Conservation (phyloP, 2,329 filamentous ascomycete genomes). For the Pestalotiopsis sp. region DNA sequence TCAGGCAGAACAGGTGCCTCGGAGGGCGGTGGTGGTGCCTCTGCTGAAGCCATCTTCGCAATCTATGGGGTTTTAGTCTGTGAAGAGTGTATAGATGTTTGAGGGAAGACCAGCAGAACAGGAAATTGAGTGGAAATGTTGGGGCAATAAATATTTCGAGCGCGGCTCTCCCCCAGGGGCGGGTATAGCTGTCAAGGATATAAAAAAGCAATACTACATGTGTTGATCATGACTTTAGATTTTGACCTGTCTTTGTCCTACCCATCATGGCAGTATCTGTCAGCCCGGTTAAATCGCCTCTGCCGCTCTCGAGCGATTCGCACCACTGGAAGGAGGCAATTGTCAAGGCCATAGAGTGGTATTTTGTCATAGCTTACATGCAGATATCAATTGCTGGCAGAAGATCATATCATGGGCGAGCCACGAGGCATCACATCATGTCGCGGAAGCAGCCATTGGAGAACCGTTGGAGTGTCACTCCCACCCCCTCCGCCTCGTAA, state of each 20-base stretch:
- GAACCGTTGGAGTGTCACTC: background rate
- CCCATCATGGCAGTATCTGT: background rate
- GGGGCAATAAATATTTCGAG: background rate
- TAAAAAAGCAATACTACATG: background rate
- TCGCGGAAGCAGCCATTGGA: background rate
- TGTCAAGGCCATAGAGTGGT: background rate
- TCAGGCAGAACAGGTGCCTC: conserved; percentile 18
- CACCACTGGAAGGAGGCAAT: background rate
- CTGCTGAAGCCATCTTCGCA: background rate
- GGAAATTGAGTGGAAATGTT: background rate
- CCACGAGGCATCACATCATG: background rate
- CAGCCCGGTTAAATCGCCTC: background rate
- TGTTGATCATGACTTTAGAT: background rate
- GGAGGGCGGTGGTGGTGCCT: background rate
- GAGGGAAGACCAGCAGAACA: background rate
- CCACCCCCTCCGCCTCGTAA: background rate
- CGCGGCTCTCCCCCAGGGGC: background rate
- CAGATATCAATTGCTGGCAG: background rate
- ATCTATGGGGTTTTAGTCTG: background rate
- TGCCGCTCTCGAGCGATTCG: background rate
- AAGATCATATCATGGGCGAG: background rate
- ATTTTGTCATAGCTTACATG: background rate
- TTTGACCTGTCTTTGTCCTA: background rate
- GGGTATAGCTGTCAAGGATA: background rate
- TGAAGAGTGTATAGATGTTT: background rate